Evolutionary conservation across 495 filamentous ascomycete species (phyloP), one percentile per base, ranked within the genome.

Genomic region (Bathelium albidoporum): DNA sequence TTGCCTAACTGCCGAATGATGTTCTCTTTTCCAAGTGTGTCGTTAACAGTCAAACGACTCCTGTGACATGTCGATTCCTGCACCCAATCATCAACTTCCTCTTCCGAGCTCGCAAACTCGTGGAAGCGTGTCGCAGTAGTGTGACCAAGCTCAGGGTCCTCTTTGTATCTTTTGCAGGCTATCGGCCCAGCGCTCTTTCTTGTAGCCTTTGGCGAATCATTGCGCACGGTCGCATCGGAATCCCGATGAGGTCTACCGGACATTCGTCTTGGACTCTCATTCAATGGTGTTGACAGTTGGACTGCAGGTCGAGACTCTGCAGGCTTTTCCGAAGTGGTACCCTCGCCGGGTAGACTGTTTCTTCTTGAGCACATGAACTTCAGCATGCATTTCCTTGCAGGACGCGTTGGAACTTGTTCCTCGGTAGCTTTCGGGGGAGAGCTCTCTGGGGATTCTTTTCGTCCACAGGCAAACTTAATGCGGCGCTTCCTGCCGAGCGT

Each of bases 11-110:
- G 86, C 55, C 94, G 85, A 68, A 98, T 95, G 11, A 83, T 89
- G 66, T 87, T 89, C 73, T 98, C 94, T 72, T 95, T 94, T 71
- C 85, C 81, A 69, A 98, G 81, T 26, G 92, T 94, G 73, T 97
- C 95, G 68, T 85, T 85, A 65, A 98, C 81, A 22, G 91, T 96
- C 45, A 96, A 80, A 70, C 88, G 89, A 34, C 81, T 78, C 58
- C 80, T 77, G 64, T 86, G 79, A 59, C 74, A 86, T 59, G 73
- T 81, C 39, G 87, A 81, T 62, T 86, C 84, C 43, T 81, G 83
- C 28, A 89, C 86, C 91, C 91, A 96, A 69, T 94, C 91, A 64
- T 95, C 91, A 66, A 92, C 87, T 66, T 88, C 83, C 32, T 85
- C 82, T 62, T 87, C 80, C 34, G 87, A 88, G 70, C 87, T 92